A percentile compares a stretch with the other conserved stretches of the same genome.
These are phyloP conservation scores for Podospora didyma DNA, from an alignment of 495 filamentous ascomycete genomes.

Conservation along the genomic window DNA sequence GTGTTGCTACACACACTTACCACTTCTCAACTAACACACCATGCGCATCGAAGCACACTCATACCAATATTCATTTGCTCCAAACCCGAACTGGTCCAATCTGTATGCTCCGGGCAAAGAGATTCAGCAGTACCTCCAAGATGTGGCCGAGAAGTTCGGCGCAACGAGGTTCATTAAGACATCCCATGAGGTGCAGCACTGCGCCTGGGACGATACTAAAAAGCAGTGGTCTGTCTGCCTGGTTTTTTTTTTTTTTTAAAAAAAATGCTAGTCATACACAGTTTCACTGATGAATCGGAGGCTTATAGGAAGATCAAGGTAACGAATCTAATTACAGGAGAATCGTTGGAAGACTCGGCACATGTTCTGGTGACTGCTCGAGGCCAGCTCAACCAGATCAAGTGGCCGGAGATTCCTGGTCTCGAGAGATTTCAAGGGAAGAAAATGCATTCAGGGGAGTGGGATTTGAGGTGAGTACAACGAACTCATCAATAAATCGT, in stretches of 20 bases:
- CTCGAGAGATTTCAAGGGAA: constrained; percentile 52
- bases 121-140: constrained; percentile 56
- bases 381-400: constrained; percentile 59
- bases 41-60: constrained; percentile 30
- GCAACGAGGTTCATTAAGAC: constrained; percentile 47
- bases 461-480: constrained; percentile 42
- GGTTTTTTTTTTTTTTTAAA: neutral
- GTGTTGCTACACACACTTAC: neutral
- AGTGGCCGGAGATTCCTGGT: constrained; percentile 56
- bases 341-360: constrained; percentile 34
- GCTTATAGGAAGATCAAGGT: constrained; percentile 26
- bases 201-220: constrained; percentile 50
- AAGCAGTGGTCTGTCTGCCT: constrained; percentile 48
- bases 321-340: constrained; percentile 28
- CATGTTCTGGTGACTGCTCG: constrained; percentile 63
- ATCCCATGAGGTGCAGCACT: constrained; percentile 32
- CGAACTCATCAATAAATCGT: neutral
- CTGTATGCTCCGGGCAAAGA: constrained; percentile 63
- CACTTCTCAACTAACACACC: neutral
- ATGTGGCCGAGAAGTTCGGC: constrained; percentile 56
- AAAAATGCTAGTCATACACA: constrained; percentile 11
- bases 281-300: neutral
- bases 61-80: constrained; percentile 66
- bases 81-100: constrained; percentile 59
- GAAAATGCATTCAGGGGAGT: constrained; percentile 51